phyloP scores from a whole-genome alignment of 2,329 filamentous ascomycete genomes.

The Calonectria naviculata region DNA sequence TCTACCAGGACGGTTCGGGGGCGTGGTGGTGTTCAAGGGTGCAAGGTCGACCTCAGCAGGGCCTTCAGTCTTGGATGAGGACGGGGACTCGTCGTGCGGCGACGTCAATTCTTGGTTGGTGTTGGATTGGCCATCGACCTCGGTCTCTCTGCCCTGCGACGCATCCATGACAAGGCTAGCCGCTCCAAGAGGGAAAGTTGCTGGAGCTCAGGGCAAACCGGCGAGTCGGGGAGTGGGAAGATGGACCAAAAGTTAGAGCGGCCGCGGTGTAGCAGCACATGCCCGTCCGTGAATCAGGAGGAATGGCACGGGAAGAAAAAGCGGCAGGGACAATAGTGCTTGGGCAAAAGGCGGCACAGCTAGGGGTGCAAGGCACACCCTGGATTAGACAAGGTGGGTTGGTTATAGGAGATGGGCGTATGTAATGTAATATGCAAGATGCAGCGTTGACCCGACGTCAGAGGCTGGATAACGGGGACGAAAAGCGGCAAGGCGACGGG shows the following conservation, averaged over 20 bases:
- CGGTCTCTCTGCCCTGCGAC: constrained; percentile 26
- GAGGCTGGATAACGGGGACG: not conserved
- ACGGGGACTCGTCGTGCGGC: constrained; percentile 20
- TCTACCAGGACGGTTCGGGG: constrained; percentile 24
- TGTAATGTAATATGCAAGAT: constrained; percentile 22
- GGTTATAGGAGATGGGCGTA: not conserved
- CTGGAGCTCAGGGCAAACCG: constrained; percentile 9
- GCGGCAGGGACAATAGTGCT: not conserved
- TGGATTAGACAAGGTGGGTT: not conserved
- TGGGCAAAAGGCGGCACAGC: not conserved
- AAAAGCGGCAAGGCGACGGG: constrained; percentile 1
- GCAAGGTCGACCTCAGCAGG: constrained; percentile 18
- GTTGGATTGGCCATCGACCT: constrained; percentile 18
- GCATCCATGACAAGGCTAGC: constrained; percentile 35
- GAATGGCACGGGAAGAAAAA: not conserved
- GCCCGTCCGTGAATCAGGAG: constrained; percentile 17
- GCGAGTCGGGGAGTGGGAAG: constrained; percentile 15
- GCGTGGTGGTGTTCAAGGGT: not conserved
- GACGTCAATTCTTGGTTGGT: not conserved
- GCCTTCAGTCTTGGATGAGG: constrained; percentile 23
- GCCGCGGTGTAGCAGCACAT: constrained; percentile 35
- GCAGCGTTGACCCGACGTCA: constrained; percentile 14
- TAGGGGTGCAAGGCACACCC: not conserved
- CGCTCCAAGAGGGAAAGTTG: constrained; percentile 27
- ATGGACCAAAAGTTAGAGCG: constrained; percentile 23